Evolutionary conservation across 2,329 filamentous ascomycete species (phyloP), one percentile per base, ranked within the genome.

Genomic region (Blastomyces gilchristii): DNA sequence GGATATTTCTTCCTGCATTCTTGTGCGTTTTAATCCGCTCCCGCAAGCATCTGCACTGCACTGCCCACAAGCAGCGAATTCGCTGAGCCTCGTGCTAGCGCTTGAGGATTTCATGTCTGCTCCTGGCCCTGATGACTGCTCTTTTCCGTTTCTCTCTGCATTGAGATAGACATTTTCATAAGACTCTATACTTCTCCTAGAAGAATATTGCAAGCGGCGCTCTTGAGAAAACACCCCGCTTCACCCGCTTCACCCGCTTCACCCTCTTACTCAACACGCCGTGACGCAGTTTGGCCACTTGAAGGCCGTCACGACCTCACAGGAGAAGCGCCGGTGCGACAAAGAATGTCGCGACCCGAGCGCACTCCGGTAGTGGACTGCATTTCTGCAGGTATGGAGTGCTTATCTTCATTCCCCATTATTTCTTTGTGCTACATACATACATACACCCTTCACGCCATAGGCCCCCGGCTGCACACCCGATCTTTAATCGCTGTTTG

Each of bases 311-410:
- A 22, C n/a, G n/a, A 22, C n/a, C n/a, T 59, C 14, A 1, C 16
- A 45, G 12, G 22, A 49, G 41, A 47, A 34, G 28, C 14, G 14
- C 16, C 18, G 43, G 57, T 47, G n/a, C 28, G 12, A 49, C 43
- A 12, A 34, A 49, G 41, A 25, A 49, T 47, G 57, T 59, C 41
- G 28, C 22, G 31, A 22, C 57, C 41, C n/a, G 57, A 59, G n/a
- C 7, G 22, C 14, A 28, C 41, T 49, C 57, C 25, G 34, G 25
- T 59, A 31, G 57, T 59, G 22, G 57, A 59, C 43, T 49, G 31
- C 57, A 59, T 59, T 25, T 59, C 57, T 49, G 57, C 41, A 59
- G 25, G 57, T 59, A 59, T 59, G n/a, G n/a, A 34, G 7, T 49
- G 22, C 7, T 58, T 39, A 43, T 47, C 41, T 14, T 39, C 34